Evolutionary conservation across 495 filamentous ascomycete species (phyloP), one percentile per base, ranked within the genome.

Genomic region (Paragyromitra xinjiangensis): DNA sequence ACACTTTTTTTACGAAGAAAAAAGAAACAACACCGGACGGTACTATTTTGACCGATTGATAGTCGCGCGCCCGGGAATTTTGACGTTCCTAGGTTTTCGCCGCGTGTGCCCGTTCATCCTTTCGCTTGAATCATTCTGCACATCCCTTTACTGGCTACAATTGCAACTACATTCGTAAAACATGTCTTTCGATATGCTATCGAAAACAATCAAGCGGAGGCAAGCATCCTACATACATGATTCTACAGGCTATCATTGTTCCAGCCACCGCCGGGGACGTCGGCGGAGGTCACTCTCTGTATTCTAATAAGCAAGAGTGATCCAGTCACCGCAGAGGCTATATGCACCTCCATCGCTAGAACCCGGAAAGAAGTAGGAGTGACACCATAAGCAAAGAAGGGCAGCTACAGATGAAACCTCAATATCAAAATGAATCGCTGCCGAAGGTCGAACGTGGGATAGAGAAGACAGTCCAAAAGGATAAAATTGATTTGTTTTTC

Each of bases 351-450:
- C 56, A 34, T 34, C 29, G 29, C 29, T 3, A 34, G 29, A 34
- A 34, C 29, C 29, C 29, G 29, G 29, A 34, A 34, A 34, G 2
- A 34, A 34, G 29, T 3, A 34, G 29, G 29, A 34, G 50, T 48
- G 50, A 61, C 62, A 73, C 71, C 61, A 37, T 65, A 39, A 55
- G 29, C 69, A 64, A 19, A n/a, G 53, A 51, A 11, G 39, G 42
- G 71, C 19, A 69, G 40, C 61, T 61, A 77, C 74, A 73, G 68
- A 77, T 76, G 73, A 76, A 76, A 76, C 73, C 67, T 59, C 67
- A 76, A 71, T 64, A 71, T 44, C 39, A 63, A 68, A 68, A 73
- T 45, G 70, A 72, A 74, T 44, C 42, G 63, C 44, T 55, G 55
- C 22, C 19, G 62, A 61, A 53, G 34, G 19, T 70, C 45, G 9